A percentile compares a stretch with the other conserved stretches of the same genome.
phyloP scores from a whole-genome alignment of 1,284 basidiomycete genomes.

The Hemileia vastatrix region DNA sequence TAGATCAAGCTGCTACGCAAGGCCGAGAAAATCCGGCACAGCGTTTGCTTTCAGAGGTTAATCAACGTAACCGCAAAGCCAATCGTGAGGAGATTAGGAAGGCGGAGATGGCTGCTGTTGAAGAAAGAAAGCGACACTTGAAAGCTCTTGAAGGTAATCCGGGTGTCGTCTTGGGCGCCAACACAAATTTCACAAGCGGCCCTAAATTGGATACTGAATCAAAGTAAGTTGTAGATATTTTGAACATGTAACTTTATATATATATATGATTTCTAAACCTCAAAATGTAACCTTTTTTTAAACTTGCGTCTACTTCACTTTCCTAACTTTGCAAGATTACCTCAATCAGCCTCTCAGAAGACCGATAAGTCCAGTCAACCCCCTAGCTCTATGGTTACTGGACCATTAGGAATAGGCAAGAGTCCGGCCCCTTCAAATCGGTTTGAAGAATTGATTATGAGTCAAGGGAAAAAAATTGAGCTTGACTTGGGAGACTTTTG shows the following conservation, averaged over 20 bases:
- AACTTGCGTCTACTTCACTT: background rate
- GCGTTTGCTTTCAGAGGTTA: slow-evolving; percentile 53
- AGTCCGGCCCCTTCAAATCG: background rate
- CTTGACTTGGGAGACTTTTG: slow-evolving; percentile 19
- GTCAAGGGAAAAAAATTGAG: slow-evolving; percentile 16
- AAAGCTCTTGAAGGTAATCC: slow-evolving; percentile 9
- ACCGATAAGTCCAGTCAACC: background rate
- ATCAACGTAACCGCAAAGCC: slow-evolving; percentile 72
- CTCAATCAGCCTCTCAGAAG: background rate
- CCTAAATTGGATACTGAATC: slow-evolving; percentile 14
- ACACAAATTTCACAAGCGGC: slow-evolving; percentile 12
- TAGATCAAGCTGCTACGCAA: slow-evolving; percentile 17
- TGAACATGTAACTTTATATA: background rate
- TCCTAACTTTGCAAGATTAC: background rate
- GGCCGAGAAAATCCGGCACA: too few species aligned
- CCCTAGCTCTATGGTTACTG: background rate
- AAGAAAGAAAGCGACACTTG: slow-evolving; percentile 57
- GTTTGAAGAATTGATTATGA: slow-evolving; percentile 20
- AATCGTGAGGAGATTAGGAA: slow-evolving; percentile 67
- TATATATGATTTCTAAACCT: background rate
- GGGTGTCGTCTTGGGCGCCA: slow-evolving; percentile 8
- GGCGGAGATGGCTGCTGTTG: slow-evolving; percentile 56
- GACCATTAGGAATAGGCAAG: background rate
- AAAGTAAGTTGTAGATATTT: slow-evolving; percentile 7
- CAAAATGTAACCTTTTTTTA: background rate